phyloP scores from a whole-genome alignment of 2,329 filamentous ascomycete species.

The Exophiala alcalophila region DNA sequence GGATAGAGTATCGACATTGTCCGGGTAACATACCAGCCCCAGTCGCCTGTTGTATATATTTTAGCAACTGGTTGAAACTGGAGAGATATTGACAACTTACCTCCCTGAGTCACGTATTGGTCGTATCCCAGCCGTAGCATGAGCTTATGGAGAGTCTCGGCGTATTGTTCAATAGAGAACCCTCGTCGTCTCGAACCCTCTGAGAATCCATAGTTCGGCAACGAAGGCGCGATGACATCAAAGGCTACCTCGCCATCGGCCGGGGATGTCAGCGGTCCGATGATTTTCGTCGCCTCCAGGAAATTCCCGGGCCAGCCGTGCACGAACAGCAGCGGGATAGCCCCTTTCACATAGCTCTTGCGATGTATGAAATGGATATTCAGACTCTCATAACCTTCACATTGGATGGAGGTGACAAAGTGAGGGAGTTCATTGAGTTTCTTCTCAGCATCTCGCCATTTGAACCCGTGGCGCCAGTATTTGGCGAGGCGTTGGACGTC shows the following conservation, averaged over 20 bases:
- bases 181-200: slow-evolving; percentile 36
- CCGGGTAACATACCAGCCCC: slow-evolving; percentile 64
- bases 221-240: slow-evolving; percentile 48
- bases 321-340: slow-evolving; percentile 37
- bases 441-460: slow-evolving; percentile 56
- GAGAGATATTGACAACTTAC: background rate
- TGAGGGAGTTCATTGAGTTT: slow-evolving; percentile 39
- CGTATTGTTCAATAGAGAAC: slow-evolving; percentile 60
- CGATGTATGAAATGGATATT: slow-evolving; percentile 39
- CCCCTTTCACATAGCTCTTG: slow-evolving; percentile 28
- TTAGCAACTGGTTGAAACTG: background rate
- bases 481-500: slow-evolving; percentile 38
- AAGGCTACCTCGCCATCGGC: slow-evolving; percentile 38
- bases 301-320: slow-evolving; percentile 41
- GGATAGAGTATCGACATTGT: slow-evolving; percentile 50
- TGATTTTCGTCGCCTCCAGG: slow-evolving; percentile 55
- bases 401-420: slow-evolving; percentile 45
- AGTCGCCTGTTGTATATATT: slow-evolving; percentile 50
- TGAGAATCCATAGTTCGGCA: slow-evolving; percentile 11
- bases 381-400: slow-evolving; percentile 65
- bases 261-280: slow-evolving; percentile 48
- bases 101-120: slow-evolving; percentile 49
- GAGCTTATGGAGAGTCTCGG: slow-evolving; percentile 63
- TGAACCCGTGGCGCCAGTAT: slow-evolving; percentile 45
- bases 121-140: slow-evolving; percentile 48